Evolutionary conservation across 768 basidiomycete species (phyloP).

Genomic region (Termitomyces sp.): DNA sequence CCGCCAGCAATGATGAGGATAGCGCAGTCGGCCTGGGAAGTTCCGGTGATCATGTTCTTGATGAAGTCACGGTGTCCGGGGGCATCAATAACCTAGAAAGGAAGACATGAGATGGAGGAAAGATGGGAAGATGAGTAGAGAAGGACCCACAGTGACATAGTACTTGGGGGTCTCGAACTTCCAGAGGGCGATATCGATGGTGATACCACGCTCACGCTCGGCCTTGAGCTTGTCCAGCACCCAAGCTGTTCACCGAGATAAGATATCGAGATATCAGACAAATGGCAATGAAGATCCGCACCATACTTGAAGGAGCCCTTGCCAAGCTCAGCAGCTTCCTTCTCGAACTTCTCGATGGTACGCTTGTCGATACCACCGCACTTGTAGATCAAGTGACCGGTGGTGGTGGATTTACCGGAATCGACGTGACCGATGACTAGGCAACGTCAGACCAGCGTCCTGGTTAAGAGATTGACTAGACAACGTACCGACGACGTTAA

Average conservation of each 20-base stretch:
- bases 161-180: conserved; percentile 99
- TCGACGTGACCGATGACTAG: conserved; percentile 98
- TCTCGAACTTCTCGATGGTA: conserved; percentile 99
- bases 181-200: conserved; percentile 99
- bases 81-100: conserved; percentile 88
- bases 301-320: conserved; percentile 99
- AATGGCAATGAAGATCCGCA: conserved; percentile 30
- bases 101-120: conserved; percentile 12
- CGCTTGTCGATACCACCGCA: conserved; percentile 99
- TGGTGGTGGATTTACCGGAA: conserved; percentile 99
- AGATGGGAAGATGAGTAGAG: conserved; percentile 1
- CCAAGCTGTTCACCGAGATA: conserved; percentile 62
- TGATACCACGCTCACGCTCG: conserved; percentile 99
- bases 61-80: conserved; percentile 99
- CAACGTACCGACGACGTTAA: conserved; percentile 92
- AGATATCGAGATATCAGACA: conserved; percentile 19
- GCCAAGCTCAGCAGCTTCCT: conserved; percentile 99
- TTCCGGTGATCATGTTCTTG: conserved; percentile 99
- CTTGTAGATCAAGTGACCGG: conserved; percentile 99
- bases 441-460: conserved; percentile 24
- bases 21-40: conserved; percentile 99
- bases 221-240: conserved; percentile 99
- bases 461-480: conserved; percentile 18
- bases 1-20: conserved; percentile 99
- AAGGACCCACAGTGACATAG: conserved; percentile 73